These are phyloP conservation scores for Mortierella sp. DNA, from an alignment of 371 early-diverging fungal genomes.

Conservation along the genomic window DNA sequence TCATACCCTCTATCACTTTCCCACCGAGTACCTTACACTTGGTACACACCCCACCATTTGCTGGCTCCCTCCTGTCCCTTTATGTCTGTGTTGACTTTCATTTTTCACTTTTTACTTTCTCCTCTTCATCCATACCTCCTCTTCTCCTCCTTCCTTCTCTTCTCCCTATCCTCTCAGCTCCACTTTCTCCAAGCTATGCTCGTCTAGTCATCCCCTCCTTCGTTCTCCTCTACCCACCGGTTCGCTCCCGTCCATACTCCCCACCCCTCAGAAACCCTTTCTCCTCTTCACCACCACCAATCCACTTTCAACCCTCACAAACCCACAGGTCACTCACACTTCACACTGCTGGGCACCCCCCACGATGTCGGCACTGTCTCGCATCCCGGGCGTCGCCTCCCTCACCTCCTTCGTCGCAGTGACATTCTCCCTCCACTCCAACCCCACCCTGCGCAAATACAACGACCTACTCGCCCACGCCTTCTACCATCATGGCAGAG, in stretches of 20 bases:
- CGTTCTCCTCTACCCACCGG: not conserved
- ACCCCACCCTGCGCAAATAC: constrained; percentile 49
- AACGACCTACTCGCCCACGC: constrained; percentile 48
- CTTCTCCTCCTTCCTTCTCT: not conserved
- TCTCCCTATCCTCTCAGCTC: not conserved
- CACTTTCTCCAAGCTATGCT: not conserved
- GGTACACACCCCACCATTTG: not conserved
- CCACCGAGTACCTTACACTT: not conserved
- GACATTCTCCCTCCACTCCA: constrained; percentile 38
- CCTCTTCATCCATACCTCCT: not conserved
- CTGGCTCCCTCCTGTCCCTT: not conserved
- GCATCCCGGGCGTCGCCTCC: constrained; percentile 48
- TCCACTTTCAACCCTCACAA: not conserved
- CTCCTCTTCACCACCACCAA: not conserved
- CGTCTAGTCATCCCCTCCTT: not conserved
- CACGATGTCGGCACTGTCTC: constrained; percentile 42
- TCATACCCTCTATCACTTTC: not conserved
- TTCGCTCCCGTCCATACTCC: not conserved
- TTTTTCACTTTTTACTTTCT: not conserved
- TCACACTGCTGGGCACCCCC: constrained; percentile 80
- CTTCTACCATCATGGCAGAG: constrained; percentile 75
- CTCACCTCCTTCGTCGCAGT: constrained; percentile 29
- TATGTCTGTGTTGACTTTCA: not conserved
- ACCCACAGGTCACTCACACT: not conserved
- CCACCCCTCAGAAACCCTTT: too few species aligned